Evolutionary conservation across 495 filamentous ascomycete genomes (phyloP), one percentile per base, ranked within the genome.

Genomic region (Sordaria brevicollis): DNA sequence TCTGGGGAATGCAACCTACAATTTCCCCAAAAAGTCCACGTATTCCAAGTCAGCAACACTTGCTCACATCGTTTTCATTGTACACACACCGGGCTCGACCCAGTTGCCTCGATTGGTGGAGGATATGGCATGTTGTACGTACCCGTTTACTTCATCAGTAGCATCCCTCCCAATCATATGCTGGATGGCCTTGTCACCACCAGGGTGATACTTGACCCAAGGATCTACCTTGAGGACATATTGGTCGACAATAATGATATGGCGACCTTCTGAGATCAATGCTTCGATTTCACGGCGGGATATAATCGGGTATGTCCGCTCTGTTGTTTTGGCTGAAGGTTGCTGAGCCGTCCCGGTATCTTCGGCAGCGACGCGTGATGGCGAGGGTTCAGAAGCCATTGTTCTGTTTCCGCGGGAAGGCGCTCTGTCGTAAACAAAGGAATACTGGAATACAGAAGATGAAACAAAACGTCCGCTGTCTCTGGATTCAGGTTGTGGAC

Each of bases 161-260:
- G 93, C 96, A 89, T 99, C 95, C 81, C 92, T 87, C 67, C 95
- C 95, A 66, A 99, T 89, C 93, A 98, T 94, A 78, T 99, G 95
- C 79, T 87, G 83, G 71, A 99, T 97, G 29, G 96, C 86, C 80
- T 93, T 96, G 74, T 94, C 91, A 65, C 95, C 95, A 68, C 95
- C 95, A 17, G 95, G 95, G 75, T 99, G 95, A 76, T 89, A 98
- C 66, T 86, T 86, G 36, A 94, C 83, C 91, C 92, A 99, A 35
- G 91, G 85, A 79, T 99, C 94, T 2, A 91, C 88, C 81, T 92
- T 95, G 69, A 98, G 80, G 6, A 97, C 94, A 76, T 89, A 87
- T 67, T 86, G 83, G 70, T 97, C 89, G 66, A 93, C 83, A 65
- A 99, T 93, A 67, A 97, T 86, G 39, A 99, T 85, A 67, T 85